Evolutionary conservation across 768 basidiomycete genomes (phyloP).

Genomic region (Mrakia hoshinonis): DNA sequence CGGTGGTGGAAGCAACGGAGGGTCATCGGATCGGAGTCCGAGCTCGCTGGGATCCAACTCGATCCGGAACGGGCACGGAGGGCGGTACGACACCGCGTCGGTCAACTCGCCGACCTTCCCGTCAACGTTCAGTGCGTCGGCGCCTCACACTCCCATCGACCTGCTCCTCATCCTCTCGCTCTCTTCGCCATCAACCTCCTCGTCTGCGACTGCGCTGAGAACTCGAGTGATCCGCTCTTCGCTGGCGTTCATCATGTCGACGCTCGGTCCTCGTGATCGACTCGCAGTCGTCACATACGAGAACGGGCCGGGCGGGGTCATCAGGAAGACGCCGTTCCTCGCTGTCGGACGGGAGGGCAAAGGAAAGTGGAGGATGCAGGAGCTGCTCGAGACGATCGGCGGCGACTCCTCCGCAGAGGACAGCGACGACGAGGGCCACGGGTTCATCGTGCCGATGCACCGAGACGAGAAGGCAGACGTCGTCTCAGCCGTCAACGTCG

Average conservation of each 20-base stretch:
- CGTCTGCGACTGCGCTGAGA: constrained; percentile 67
- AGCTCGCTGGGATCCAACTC: neutral
- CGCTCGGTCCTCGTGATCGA: constrained; percentile 67
- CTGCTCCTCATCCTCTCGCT: constrained; percentile 85
- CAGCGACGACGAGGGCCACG: constrained; percentile 46
- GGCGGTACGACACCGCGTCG: neutral
- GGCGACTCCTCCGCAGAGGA: constrained; percentile 36
- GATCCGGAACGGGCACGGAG: neutral
- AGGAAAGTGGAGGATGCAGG: constrained; percentile 54
- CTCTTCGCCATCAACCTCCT: constrained; percentile 59
- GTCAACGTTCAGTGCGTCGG: constrained; percentile 51
- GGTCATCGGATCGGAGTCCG: constrained; percentile 8
- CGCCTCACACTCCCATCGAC: constrained; percentile 86
- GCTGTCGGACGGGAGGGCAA: constrained; percentile 60
- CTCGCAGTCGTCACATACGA: constrained; percentile 88
- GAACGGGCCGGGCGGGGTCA: constrained; percentile 67
- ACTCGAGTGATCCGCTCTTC: constrained; percentile 78
- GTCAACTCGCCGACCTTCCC: constrained; percentile 34
- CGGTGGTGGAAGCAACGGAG: constrained; percentile 14
- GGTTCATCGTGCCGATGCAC: constrained; percentile 59
- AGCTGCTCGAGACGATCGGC: constrained; percentile 66
- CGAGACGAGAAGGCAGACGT: constrained; percentile 95
- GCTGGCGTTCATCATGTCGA: constrained; percentile 73
- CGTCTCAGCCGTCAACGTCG: constrained; percentile 95
- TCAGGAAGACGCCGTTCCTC: constrained; percentile 91